A percentile compares a stretch with the other conserved stretches of the same genome.
Evolutionary conservation across 768 basidiomycete genomes (phyloP).

Genomic region (Ramaria sp.): DNA sequence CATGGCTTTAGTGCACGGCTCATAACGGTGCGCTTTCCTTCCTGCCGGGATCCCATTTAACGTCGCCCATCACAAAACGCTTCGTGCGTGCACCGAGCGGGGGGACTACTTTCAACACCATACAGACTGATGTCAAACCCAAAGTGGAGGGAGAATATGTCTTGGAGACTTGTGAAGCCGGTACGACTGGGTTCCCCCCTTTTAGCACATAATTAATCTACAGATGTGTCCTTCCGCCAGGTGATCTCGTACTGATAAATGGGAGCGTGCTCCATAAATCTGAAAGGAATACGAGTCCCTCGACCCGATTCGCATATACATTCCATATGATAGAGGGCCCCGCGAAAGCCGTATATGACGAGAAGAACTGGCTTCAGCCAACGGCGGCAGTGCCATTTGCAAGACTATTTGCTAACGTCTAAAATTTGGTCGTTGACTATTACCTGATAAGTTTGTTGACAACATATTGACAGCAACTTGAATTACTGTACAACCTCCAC

Average conservation of each 20-base stretch:
- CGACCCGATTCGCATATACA: constrained; percentile 88
- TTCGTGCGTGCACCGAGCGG: constrained; percentile 68
- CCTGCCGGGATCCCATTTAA: constrained; percentile 82
- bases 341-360: constrained; percentile 64
- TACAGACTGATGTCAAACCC: constrained; percentile 20
- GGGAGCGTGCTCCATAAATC: constrained; percentile 90
- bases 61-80: constrained; percentile 63
- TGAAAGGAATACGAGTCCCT: constrained; percentile 68
- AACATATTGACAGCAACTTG: not conserved
- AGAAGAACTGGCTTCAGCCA: constrained; percentile 94
- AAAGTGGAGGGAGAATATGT: constrained; percentile 42
- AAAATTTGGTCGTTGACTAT: not conserved
- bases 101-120: constrained; percentile 77
- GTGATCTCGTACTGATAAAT: constrained; percentile 90
- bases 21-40: constrained; percentile 82
- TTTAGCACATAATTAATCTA: not conserved
- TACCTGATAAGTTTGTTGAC: not conserved
- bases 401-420: constrained; percentile 17
- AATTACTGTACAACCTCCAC: constrained; percentile 16
- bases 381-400: constrained; percentile 72
- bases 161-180: constrained; percentile 64
- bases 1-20: constrained; percentile 48
- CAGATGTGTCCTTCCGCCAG: constrained; percentile 23
- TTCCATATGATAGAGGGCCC: constrained; percentile 88
- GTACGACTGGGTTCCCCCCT: constrained; percentile 24